phyloP scores from a whole-genome alignment of 768 basidiomycete genomes.

The Hericium coralloides region DNA sequence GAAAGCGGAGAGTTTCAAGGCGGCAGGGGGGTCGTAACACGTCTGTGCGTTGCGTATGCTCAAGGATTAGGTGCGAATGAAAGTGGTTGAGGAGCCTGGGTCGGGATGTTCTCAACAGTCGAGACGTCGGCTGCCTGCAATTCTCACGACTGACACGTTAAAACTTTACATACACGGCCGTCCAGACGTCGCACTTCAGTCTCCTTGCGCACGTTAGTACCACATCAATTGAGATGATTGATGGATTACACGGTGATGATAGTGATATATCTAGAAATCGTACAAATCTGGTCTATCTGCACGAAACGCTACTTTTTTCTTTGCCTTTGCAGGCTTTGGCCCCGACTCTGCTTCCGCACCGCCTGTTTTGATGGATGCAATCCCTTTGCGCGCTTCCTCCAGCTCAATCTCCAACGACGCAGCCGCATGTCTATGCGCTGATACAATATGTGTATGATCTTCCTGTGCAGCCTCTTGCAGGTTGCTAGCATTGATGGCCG shows the following conservation, averaged over 20 bases:
- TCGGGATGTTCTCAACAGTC: too few relatives aligned
- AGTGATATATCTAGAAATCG: constrained; percentile 34
- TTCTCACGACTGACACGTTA: background rate
- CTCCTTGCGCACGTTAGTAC: background rate
- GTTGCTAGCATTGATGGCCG: constrained; percentile 24
- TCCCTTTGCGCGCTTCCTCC: constrained; percentile 23
- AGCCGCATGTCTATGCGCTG: constrained; percentile 4
- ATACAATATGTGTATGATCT: constrained; percentile 7
- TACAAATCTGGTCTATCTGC: constrained; percentile 64
- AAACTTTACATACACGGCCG: background rate
- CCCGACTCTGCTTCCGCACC: constrained; percentile 15
- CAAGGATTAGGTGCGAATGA: too few relatives aligned
- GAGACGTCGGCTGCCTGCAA: too few relatives aligned
- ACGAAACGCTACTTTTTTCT: constrained; percentile 64
- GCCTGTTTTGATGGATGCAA: constrained; percentile 1
- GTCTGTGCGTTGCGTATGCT: too few relatives aligned
- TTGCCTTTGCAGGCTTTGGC: constrained; percentile 40
- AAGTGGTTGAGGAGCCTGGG: too few relatives aligned
- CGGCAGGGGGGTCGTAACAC: too few relatives aligned
- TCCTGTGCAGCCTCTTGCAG: constrained; percentile 12
- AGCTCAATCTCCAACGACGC: constrained; percentile 32
- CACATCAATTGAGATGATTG: background rate
- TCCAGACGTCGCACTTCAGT: background rate
- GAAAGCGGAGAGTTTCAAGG: too few relatives aligned
- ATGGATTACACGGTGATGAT: background rate